Evolutionary conservation across 2,329 filamentous ascomycete species (phyloP), one percentile per base, ranked within the genome.

Genomic region (Fusarium anthophilum): DNA sequence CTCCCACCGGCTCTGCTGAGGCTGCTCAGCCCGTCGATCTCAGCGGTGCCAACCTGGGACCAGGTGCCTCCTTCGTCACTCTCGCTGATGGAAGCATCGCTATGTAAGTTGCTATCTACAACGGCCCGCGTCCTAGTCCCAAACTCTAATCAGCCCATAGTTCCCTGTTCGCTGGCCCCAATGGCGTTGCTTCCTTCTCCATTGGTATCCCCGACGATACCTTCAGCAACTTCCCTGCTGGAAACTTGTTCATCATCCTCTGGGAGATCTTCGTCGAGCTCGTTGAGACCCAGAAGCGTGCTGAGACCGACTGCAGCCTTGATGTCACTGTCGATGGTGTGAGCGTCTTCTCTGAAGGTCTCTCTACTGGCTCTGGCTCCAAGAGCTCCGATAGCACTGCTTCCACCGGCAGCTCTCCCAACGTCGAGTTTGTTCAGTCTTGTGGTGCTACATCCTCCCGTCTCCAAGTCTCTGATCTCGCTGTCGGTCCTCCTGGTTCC

Each of bases 391-490:
- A 28, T 4, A 14, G 3, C 8, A 8, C 13, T 0, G 2, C 43
- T 14, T 30, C 35, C 17, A 6, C 2, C 0, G 41, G 48, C 0
- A 26, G 1, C 3, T 0, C 6, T 65, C 72, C 68, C 22, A 12
- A 28, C 0, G 1, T 76, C 18, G 35, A 56, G 22, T 68, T 76
- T 28, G 35, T 61, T 4, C 66, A 76, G 57, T n/a, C 17, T 14
- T 75, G 73, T 2, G 73, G 73, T 13, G 45, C 30, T 14, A 43
- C 30, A 35, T 41, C 63, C 1, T 5, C 24, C n/a, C 6, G 5
- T 3, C 1, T 43, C 22, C 18, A 13, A 2, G 48, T 75, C 26
- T 43, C 62, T 15, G 8, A 51, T 3, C 51, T 75, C 5, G 39
- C 44, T 6, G 50, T 56, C 6, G 68, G 76, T 1, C 73, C 75